phyloP scores from a whole-genome alignment of 148 eudicot species.

The Camellia granthamiana region DNA sequence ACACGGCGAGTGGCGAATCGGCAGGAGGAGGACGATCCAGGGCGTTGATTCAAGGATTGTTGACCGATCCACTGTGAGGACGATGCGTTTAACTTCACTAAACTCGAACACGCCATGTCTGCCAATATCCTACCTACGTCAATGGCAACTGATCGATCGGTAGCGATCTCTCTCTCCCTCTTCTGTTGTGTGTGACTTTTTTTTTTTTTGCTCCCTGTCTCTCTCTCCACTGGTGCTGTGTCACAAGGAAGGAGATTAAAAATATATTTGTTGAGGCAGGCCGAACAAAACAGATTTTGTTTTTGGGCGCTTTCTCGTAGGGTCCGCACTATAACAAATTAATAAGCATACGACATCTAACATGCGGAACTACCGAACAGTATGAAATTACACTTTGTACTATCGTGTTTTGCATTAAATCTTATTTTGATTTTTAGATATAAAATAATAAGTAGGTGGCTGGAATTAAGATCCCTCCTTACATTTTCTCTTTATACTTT shows the following conservation, averaged over 20 bases:
- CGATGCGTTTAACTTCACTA: conserved; percentile 54
- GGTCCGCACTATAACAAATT: neutral
- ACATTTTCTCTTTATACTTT: too few species aligned
- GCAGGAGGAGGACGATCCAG: conserved; percentile 32
- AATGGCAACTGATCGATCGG: neutral
- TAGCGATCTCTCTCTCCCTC: neutral
- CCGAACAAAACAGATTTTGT: neutral
- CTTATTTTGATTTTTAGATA: too few species aligned
- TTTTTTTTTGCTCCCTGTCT: too few species aligned
- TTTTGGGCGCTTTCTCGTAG: neutral
- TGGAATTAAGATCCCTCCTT: too few species aligned
- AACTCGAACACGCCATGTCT: conserved; percentile 53
- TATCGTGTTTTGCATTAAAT: too few species aligned
- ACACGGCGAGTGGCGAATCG: conserved; percentile 45
- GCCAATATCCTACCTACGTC: neutral
- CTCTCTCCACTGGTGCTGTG: too few species aligned
- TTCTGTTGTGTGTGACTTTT: too few species aligned
- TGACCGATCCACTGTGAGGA: conserved; percentile 60
- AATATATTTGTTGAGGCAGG: too few species aligned
- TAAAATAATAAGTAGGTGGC: too few species aligned
- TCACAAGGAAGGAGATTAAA: too few species aligned
- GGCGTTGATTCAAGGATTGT: conserved; percentile 35
- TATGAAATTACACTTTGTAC: too few species aligned
- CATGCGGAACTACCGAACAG: neutral
- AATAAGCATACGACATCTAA: neutral